These are phyloP conservation scores for Coemansia erecta DNA, from an alignment of 192 early-diverging fungal species.

Conservation along the genomic window DNA sequence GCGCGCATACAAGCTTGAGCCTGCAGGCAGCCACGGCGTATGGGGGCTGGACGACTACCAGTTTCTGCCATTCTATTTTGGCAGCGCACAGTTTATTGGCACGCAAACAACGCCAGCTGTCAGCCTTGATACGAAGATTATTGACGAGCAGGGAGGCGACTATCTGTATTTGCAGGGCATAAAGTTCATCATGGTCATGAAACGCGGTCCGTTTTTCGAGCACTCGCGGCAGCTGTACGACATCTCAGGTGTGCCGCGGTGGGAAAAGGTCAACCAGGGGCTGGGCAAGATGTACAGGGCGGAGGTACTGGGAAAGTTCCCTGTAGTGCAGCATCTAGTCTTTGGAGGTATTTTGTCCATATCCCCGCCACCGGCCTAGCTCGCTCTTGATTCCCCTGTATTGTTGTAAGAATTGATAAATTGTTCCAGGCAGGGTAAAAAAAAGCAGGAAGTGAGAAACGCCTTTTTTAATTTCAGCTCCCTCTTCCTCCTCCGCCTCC, in stretches of 20 bases:
- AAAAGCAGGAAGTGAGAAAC: no score
- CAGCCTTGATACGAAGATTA: slow-evolving; percentile 61
- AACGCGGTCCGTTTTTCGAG: slow-evolving; percentile 71
- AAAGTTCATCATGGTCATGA: slow-evolving; percentile 70
- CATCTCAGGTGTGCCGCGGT: slow-evolving; percentile 68
- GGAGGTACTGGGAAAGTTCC: slow-evolving; percentile 72
- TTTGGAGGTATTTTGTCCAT: slow-evolving; percentile 64
- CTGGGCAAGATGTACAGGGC: slow-evolving; percentile 76
- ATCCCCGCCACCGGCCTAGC: not conserved
- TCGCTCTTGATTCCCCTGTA: no score
- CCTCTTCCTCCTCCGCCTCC: slow-evolving; percentile 16
- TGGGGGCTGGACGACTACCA: slow-evolving; percentile 98
- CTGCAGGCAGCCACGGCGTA: slow-evolving; percentile 95
- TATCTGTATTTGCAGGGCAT: slow-evolving; percentile 89
- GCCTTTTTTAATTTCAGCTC: not conserved
- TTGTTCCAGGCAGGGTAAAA: no score
- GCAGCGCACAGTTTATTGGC: slow-evolving; percentile 84
- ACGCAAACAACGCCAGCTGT: slow-evolving; percentile 69
- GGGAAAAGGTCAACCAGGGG: slow-evolving; percentile 73
- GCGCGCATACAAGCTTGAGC: slow-evolving; percentile 82
- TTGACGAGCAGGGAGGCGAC: slow-evolving; percentile 62
- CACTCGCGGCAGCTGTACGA: slow-evolving; percentile 78
- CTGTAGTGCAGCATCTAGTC: slow-evolving; percentile 76
- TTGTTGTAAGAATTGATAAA: no score
- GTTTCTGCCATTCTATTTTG: slow-evolving; percentile 92